Conservation (phyloP, 139 green algal species). For the Tetraselmis striata region DNA sequence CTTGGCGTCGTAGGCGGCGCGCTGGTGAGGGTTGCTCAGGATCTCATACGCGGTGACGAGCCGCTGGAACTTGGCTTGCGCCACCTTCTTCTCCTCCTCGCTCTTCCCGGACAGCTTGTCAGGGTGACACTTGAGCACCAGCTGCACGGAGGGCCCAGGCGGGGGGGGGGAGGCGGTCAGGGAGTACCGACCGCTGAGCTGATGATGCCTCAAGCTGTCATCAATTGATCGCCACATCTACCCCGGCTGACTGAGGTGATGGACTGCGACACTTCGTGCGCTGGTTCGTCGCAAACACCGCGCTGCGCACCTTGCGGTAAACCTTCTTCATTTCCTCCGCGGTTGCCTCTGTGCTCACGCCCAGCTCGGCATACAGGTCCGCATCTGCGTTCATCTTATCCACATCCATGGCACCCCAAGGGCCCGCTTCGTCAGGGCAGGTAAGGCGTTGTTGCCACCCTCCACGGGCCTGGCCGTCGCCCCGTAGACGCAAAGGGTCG, state of each 20-base stretch:
- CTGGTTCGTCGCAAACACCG: no score
- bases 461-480: no score
- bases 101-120: conserved; percentile 4
- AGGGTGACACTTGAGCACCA: background rate
- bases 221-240: no score
- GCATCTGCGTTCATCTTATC: background rate
- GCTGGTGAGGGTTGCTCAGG: background rate
- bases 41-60: background rate
- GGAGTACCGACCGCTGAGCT: no score
- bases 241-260: no score
- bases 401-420: background rate
- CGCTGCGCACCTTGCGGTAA: background rate
- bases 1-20: conserved; percentile 9
- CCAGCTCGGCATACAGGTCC: background rate
- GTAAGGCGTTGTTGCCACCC: no score
- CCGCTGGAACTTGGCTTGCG: background rate
- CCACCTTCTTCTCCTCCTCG: background rate
- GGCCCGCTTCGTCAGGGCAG: no score
- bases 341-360: background rate
- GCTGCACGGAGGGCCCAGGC: no score
- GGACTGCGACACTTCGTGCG: no score
- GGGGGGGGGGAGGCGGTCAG: no score
- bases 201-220: no score
- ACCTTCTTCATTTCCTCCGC: background rate
- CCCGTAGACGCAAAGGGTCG: no score